Evolutionary conservation across 116 monocot species (phyloP), one percentile per base, ranked within the genome.

Genomic region (Trichopus zeylanicus): DNA sequence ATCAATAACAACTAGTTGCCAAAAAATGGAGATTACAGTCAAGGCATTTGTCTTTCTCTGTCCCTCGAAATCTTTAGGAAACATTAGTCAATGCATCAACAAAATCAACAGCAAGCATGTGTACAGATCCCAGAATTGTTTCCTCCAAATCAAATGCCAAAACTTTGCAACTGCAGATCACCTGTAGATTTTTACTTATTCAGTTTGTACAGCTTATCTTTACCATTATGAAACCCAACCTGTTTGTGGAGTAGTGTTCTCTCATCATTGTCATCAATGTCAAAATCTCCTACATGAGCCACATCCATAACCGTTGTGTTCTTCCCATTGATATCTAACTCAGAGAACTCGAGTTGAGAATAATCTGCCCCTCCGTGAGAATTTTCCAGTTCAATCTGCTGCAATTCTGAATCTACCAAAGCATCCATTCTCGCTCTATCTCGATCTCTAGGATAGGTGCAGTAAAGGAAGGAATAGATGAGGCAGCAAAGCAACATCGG

Each of bases 381-480:
- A 34, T 54, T 70, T 46, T 78, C 87, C 21, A 66, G 21, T 46
- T 89, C 82, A 55, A 89, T 82, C 49, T 75, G 63, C 61, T 72
- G 72, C 67, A 94, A 65, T 51, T 94, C 89, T 22, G 86, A 83
- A 38, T 75, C 67, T 26, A 89, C 73, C 48, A 95, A 57, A 33
- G 70, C 70, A 34, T 86, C 69, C 94, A 95, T 89, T 8, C 67
- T 57, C 5, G 86, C 90, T 32, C 83, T 77, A 25, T 89, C 94
- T 64, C 80, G 67, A 61, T 95, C 90, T 67, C 90, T 73, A 18
- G 90, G 94, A 55, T 95, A 95, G 5, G 73, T 79, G 60, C 73
- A 33, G 65, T 95, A 95, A 21, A 90, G 78, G 57, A 95, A 79
- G 29, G 90, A 86, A 59, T 95, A 95, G 27, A 95, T 86, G 52